Evolutionary conservation across 1,284 basidiomycete genomes (phyloP).

Genomic region (Cryptococcus wingfieldii): DNA sequence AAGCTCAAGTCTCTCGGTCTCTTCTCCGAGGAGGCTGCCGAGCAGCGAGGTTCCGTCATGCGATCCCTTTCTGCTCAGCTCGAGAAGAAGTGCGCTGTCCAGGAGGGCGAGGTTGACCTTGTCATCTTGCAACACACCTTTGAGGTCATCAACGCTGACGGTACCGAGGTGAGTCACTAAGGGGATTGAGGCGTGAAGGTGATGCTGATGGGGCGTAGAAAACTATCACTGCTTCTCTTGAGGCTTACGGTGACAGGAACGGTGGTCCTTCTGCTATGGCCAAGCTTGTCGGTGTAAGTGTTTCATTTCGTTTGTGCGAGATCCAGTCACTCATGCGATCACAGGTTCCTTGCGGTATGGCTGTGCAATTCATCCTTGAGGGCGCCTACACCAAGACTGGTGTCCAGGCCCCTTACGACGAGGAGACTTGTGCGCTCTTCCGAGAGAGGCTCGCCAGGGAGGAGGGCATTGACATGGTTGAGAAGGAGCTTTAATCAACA

Average conservation of each 20-base stretch:
- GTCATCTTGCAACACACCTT: constrained; percentile 99
- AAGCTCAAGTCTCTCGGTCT: constrained; percentile 92
- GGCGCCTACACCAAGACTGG: constrained; percentile 71
- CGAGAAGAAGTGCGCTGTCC: constrained; percentile 89
- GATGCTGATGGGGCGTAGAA: constrained; percentile 53
- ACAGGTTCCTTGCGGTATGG: constrained; percentile 82
- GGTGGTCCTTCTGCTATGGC: constrained; percentile 92
- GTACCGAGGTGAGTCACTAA: constrained; percentile 57
- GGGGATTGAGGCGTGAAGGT: background rate
- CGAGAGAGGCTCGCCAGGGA: constrained; percentile 65
- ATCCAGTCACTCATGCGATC: background rate
- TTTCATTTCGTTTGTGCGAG: background rate
- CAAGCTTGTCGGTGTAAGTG: constrained; percentile 62
- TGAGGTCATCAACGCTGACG: constrained; percentile 78
- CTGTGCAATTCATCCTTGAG: constrained; percentile 70
- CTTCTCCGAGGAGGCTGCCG: constrained; percentile 66
- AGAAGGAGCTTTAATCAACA: constrained; percentile 52
- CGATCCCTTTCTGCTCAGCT: constrained; percentile 91
- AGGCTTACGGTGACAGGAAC: constrained; percentile 78
- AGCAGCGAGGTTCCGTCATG: constrained; percentile 72
- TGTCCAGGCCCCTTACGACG: constrained; percentile 82
- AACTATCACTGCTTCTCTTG: constrained; percentile 85
- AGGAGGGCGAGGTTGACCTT: constrained; percentile 84
- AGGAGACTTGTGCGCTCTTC: constrained; percentile 74
- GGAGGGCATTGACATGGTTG: constrained; percentile 77